These are phyloP conservation scores for Dujonia santamariae DNA, from an alignment of 1,139 yeast genomes.

Conservation along the genomic window DNA sequence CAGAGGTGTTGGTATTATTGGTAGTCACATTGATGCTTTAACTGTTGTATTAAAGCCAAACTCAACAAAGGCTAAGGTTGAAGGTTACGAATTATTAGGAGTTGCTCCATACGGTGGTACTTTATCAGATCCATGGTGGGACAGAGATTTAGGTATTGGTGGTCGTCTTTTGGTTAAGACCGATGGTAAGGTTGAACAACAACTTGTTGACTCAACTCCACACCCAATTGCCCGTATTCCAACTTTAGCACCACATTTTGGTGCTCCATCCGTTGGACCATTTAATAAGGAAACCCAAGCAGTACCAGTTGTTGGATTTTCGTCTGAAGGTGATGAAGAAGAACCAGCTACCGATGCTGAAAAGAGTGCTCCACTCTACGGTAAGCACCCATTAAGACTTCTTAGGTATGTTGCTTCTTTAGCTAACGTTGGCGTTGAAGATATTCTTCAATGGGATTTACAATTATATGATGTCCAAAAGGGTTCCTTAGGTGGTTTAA, in stretches of 20 bases:
- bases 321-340: slow-evolving; percentile 18
- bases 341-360: slow-evolving; percentile 56
- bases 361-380: slow-evolving; percentile 56
- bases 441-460: slow-evolving; percentile 55
- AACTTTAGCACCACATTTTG: slow-evolving; percentile 65
- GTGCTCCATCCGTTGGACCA: slow-evolving; percentile 46
- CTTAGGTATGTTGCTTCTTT: slow-evolving; percentile 54
- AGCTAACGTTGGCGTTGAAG: slow-evolving; percentile 46
- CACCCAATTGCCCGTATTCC: slow-evolving; percentile 66
- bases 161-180: slow-evolving; percentile 51
- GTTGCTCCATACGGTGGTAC: slow-evolving; percentile 69
- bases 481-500: slow-evolving; percentile 59
- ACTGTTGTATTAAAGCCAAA: slow-evolving; percentile 58
- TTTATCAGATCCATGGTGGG: slow-evolving; percentile 55
- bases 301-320: slow-evolving; percentile 58
- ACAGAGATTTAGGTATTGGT: slow-evolving; percentile 66
- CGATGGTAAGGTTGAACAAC: slow-evolving; percentile 33
- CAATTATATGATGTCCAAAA: slow-evolving; percentile 65
- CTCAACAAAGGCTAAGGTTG: slow-evolving; percentile 43
- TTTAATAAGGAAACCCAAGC: slow-evolving; percentile 61
- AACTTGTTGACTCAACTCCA: slow-evolving; percentile 55
- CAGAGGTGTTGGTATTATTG: slow-evolving; percentile 58
- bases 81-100: slow-evolving; percentile 61
- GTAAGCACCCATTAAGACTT: slow-evolving; percentile 53
- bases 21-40: slow-evolving; percentile 59